Base-by-base conservation (phyloP, 2,329 filamentous ascomycete species). In the Diplodia corticola region DNA sequence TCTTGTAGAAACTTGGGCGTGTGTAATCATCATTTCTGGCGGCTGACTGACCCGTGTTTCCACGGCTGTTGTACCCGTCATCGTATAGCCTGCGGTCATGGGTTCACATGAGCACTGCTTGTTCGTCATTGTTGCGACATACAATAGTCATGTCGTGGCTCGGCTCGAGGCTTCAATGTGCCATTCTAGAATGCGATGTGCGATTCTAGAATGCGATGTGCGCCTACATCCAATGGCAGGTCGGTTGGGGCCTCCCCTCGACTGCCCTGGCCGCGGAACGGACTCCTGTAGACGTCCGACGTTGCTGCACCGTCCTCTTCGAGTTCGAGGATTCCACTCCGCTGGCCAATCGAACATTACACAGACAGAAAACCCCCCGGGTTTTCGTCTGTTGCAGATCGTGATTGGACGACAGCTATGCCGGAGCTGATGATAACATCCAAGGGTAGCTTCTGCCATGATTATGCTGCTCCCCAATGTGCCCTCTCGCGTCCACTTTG, bases 221-320 rank as follows among this genome's bases (percentile, higher is more conserved):
- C n/a, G n/a, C 7, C 30, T 33, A 10, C 54, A 59, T 46, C 54
- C 54, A 48, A 17, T 59, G 22, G n/a, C 7, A 15, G 28, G 28
- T 33, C 12, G 9, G 13, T n/a, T 46, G 28, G 13, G 22, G 7
- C 30, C 48, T 22, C 37, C 10, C 26, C n/a, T 28, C 30, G n/a
- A n/a, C n/a, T n/a, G n/a, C n/a, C n/a, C n/a, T n/a, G n/a, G n/a
- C n/a, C n/a, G 15, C 57, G 57, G 57, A 61, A 61, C 26, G 40
- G 57, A 49, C 28, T 61, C 40, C 57, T 61, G 22, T 28, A 61
- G 57, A 61, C 57, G 57, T 61, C 49, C n/a, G 40, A 61, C 15
- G 40, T 61, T 61, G 40, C n/a, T 61, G 44, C 44, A 61, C 5
- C n/a, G n/a, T 5, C 17, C 40, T 44, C 40, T 44, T n/a, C 40